Evolutionary conservation across 1,139 yeast genomes (phyloP).

Genomic region (Fermentozyma sake): DNA sequence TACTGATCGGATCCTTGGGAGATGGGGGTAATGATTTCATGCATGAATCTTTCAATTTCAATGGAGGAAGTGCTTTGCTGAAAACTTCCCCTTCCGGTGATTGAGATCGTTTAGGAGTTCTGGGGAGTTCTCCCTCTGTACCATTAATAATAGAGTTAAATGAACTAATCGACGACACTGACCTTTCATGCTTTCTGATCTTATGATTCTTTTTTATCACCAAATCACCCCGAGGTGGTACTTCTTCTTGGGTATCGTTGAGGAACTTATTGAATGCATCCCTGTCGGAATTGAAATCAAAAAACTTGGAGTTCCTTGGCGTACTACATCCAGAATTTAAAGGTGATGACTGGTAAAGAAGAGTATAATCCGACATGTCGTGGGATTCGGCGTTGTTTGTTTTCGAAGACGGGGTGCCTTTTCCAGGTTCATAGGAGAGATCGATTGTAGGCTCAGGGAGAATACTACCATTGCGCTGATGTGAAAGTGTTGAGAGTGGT

Average conservation of each 20-base stretch:
- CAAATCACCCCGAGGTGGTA: constrained; percentile 38
- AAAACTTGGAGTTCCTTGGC: constrained; percentile 8
- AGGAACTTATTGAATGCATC: constrained; percentile 20
- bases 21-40: no score
- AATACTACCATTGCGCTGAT: constrained; percentile 7
- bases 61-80: no score
- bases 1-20: no score
- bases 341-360: background rate
- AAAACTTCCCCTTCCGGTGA: no score
- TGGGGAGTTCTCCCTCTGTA: constrained; percentile 3
- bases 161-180: constrained; percentile 23
- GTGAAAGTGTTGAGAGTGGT: no score
- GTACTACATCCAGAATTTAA: constrained; percentile 7
- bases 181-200: constrained; percentile 19
- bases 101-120: no score
- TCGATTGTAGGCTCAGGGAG: constrained; percentile 15
- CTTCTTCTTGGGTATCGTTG: constrained; percentile 25
- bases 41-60: no score
- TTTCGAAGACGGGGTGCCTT: no score
- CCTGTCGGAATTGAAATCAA: constrained; percentile 12
- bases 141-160: constrained; percentile 15
- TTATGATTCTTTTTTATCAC: constrained; percentile 16
- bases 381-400: no score
- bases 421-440: no score
- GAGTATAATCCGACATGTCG: no score